These are phyloP conservation scores for Candida ovalis DNA, from an alignment of 805 yeast genomes.

Conservation along the genomic window DNA sequence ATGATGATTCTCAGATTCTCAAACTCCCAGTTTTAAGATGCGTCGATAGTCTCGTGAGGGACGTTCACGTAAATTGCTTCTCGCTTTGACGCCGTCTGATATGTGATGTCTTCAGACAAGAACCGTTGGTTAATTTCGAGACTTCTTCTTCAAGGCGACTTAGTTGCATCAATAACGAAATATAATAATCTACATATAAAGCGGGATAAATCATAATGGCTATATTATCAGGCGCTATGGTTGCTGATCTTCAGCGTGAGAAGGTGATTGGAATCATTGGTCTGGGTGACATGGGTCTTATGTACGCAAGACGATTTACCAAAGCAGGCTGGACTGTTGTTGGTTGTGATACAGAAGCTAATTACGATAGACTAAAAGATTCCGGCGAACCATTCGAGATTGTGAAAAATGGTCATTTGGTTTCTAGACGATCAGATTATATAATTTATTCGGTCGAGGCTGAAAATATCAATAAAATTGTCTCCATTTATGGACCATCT, in stretches of 20 bases:
- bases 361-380: constrained; percentile 41
- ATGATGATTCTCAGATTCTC: too few species aligned
- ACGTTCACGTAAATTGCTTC: too few species aligned
- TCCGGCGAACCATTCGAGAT: constrained; percentile 47
- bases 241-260: constrained; percentile 15
- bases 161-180: too few species aligned
- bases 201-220: not conserved
- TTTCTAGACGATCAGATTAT: constrained; percentile 77
- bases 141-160: too few species aligned
- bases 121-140: too few species aligned
- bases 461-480: constrained; percentile 71
- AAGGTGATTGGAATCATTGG: constrained; percentile 88
- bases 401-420: constrained; percentile 75
- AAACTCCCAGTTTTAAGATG: too few species aligned
- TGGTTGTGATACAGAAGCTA: constrained; percentile 80
- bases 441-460: constrained; percentile 93
- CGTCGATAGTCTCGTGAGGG: too few species aligned
- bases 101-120: too few species aligned
- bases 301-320: constrained; percentile 77
- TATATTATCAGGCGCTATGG: not conserved
- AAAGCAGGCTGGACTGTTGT: constrained; percentile 86
- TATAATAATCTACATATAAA: too few species aligned
- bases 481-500: constrained; percentile 75
- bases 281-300: constrained; percentile 92
- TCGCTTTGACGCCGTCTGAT: too few species aligned